Evolutionary conservation across 768 basidiomycete species (phyloP), one percentile per base, ranked within the genome.

Genomic region (Hysterangium stoloniferum): DNA sequence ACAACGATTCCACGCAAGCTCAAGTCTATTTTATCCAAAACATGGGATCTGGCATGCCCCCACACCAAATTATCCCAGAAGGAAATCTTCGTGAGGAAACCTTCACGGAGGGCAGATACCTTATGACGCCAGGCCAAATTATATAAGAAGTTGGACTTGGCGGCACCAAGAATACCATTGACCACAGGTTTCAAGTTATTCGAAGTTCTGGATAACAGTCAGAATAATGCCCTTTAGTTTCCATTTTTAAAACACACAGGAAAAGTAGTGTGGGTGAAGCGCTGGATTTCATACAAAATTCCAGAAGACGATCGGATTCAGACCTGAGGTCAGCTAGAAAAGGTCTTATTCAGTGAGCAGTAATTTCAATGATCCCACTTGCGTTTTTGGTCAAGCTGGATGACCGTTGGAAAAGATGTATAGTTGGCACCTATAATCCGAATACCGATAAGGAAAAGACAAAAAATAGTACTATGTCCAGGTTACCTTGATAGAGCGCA

Each of bases 51-150:
- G 9, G 88, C 83, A 9, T 67, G 64, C 50, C 82, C 81, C 62
- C 89, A 86, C 25, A 90, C 77, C 9, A 84, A 66, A 46, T 82
- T 76, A 62, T 96, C 92, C 84, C 88, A 91, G n/a, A 90, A 62
- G 52, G 85, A 84, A 52, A 85, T 81, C 60, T 83, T 83, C 13
- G 78, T 82, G 34, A 91, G 56, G 56, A 82, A 86, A 4, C 93
- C 93, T 51, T 88, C 84, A 0, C 66, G 61, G 4, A 93, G 64
- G 3, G 73, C 77, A 0, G 82, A 72, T 15, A 80, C 54, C 62
- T 95, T 95, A 65, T 93, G 93, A 28, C 86, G 75, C 73, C 79
- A 80, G 1, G 82, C 87, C 45, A 92, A 62, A 4, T 76, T 63
- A 59, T 77, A 82, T 15, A 84, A 56, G 13, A 81, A 54, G 51